These are phyloP conservation scores for Talaromyces marneffei DNA, from an alignment of 2,329 filamentous ascomycete species.

Conservation along the genomic window DNA sequence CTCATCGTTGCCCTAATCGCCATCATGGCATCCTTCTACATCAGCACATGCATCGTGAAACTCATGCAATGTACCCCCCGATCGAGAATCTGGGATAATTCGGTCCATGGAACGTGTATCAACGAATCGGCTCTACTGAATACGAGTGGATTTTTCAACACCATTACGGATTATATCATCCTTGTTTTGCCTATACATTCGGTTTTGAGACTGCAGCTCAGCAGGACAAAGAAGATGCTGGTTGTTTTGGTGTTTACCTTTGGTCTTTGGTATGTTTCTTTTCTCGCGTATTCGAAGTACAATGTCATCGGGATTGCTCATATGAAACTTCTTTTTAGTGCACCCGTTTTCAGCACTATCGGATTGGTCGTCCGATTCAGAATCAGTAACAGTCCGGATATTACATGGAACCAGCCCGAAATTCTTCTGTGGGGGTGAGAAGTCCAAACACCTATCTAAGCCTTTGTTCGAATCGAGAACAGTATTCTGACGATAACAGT, in stretches of 20 bases:
- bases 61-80: constrained; percentile 19
- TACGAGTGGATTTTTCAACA: constrained; percentile 17
- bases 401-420: constrained; percentile 14
- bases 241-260: constrained; percentile 15
- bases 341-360: constrained; percentile 14
- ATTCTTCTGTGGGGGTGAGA: constrained; percentile 16
- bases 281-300: not conserved
- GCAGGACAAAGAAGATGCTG: constrained; percentile 5
- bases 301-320: constrained; percentile 6
- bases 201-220: constrained; percentile 15
- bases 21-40: constrained; percentile 18
- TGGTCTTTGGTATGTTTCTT: constrained; percentile 13
- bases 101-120: constrained; percentile 16
- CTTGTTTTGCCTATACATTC: constrained; percentile 16
- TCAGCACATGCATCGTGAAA: constrained; percentile 15
- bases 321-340: not conserved
- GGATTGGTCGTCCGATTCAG: constrained; percentile 14
- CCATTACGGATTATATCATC: constrained; percentile 16
- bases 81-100: constrained; percentile 16
- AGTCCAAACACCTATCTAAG: no score
- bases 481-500: not conserved
- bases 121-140: constrained; percentile 14
- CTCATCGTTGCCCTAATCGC: constrained; percentile 16
- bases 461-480: no score
- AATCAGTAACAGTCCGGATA: constrained; percentile 10